Base-by-base conservation (phyloP, 805 yeast genomes). In the Henningerozyma blattae region DNA sequence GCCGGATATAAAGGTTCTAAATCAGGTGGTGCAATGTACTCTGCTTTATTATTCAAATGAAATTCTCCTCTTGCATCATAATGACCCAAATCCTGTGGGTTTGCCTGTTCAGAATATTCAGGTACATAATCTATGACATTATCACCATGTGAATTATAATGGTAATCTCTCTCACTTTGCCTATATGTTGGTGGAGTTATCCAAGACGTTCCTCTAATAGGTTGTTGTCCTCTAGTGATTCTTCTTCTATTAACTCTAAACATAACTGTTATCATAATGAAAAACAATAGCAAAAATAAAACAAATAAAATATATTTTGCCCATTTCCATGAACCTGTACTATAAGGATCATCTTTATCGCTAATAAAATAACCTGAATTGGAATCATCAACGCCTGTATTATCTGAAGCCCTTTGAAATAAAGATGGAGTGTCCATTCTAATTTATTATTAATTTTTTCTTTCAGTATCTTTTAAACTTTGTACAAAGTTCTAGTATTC, bases 61-160 rank as follows among this genome's bases (percentile, higher is more conserved):
- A 66, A 68, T 31, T 48, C 59, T 25, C 84, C 94, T 20, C 64
- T 51, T 25, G 56, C 58, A 50, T 81, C 89, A 46, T 79, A 82
- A 52, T 68, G 76, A 0, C 91, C 94, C 50, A 79, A 71, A 50
- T 85, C 94, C 28, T 68, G 62, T 17, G 75, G 80, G 39, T 75
- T 75, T 0, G 82, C 72, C 15, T 61, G 57, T 9, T 61, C 79
- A 0, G 84, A 68, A 41, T 80, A 80, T 3, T 76, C 63, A 0
- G 89, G 89, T 1, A 78, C 81, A 42, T 64, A 71, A 2, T 67
- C 65, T 25, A 66, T 67, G 15, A 62, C 56, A 28, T 36, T 22
- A 3, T 30, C 18, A n/a, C n/a, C 26, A 12, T 14, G 14, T 6
- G 29, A 19, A 18, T 22, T 30, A n/a, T 24, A 36, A 31, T 66